Conservation (phyloP, 495 filamentous ascomycete genomes). For the Talaromyces thailandensis region DNA sequence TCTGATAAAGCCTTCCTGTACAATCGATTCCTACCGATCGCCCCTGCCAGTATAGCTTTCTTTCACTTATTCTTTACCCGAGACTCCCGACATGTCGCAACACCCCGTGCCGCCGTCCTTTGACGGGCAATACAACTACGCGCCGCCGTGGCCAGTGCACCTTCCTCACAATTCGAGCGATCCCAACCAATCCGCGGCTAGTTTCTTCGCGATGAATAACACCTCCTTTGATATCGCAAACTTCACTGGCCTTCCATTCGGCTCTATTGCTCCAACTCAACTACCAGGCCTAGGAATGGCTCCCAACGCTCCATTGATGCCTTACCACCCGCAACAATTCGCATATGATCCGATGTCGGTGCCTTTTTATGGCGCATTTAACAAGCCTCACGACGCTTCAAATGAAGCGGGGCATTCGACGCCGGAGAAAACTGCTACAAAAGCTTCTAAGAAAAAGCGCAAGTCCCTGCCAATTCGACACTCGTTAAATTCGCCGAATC, state of each 20-base stretch:
- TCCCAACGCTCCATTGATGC: neutral
- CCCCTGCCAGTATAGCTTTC: neutral
- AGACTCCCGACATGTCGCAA: constrained; percentile 38
- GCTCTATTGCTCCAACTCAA: neutral
- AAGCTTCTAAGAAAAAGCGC: neutral
- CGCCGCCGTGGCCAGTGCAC: constrained; percentile 24
- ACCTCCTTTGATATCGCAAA: constrained; percentile 3
- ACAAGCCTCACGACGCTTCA: neutral
- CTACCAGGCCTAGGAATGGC: neutral
- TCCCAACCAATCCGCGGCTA: constrained; percentile 1
- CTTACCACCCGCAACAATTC: neutral
- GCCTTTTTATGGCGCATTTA: neutral
- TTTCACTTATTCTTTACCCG: neutral
- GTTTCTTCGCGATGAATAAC: constrained; percentile 3
- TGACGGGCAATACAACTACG: constrained; percentile 28
- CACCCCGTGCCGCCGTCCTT: constrained; percentile 46
- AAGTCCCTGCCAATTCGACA: neutral
- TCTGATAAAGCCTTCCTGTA: neutral
- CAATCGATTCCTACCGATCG: neutral
- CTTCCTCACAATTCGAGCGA: constrained; percentile 9
- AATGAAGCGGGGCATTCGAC: neutral
- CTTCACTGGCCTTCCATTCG: constrained; percentile 3
- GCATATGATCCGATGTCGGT: neutral
- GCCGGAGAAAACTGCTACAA: neutral
- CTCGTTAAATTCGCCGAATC: neutral